phyloP scores from a whole-genome alignment of 805 yeast genomes.

The Candida pini region DNA sequence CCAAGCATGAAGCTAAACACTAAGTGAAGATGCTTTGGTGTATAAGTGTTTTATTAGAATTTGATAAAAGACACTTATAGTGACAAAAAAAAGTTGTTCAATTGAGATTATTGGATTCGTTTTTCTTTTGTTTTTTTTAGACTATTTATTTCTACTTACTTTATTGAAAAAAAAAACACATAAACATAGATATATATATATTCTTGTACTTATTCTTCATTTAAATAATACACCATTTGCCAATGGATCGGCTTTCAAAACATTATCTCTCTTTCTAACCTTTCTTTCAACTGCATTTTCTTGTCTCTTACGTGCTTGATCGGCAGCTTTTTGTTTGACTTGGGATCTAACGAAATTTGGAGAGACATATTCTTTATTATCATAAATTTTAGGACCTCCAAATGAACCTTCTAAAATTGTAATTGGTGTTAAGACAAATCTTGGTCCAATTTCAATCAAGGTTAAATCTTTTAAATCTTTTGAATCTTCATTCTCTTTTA shows the following conservation, averaged over 20 bases:
- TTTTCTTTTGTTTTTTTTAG: no score
- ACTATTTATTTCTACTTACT: no score
- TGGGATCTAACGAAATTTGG: constrained; percentile 95
- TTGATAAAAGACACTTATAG: no score
- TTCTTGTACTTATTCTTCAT: no score
- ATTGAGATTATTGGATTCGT: no score
- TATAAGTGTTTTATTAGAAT: no score
- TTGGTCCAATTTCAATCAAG: constrained; percentile 92
- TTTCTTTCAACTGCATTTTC: constrained; percentile 76
- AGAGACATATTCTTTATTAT: constrained; percentile 92
- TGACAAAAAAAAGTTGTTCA: no score
- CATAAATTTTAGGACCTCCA: constrained; percentile 96
- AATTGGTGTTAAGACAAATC: constrained; percentile 88
- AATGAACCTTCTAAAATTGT: constrained; percentile 93
- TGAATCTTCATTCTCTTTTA: constrained; percentile 39
- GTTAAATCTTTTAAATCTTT: constrained; percentile 50
- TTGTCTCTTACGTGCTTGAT: constrained; percentile 68
- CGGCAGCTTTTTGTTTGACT: constrained; percentile 71
- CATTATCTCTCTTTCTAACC: constrained; percentile 67
- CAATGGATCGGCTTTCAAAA: constrained; percentile 75
- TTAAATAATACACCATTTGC: constrained; percentile 74
- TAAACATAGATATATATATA: constrained; percentile 2
- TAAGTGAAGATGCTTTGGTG: no score
- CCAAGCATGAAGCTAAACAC: constrained; percentile 33
- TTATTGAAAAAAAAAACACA: neutral